A percentile compares a stretch with the other conserved stretches of the same genome.
Conservation (phyloP, 129 eudicot genomes). For the Chrysanthemum makinoi region DNA sequence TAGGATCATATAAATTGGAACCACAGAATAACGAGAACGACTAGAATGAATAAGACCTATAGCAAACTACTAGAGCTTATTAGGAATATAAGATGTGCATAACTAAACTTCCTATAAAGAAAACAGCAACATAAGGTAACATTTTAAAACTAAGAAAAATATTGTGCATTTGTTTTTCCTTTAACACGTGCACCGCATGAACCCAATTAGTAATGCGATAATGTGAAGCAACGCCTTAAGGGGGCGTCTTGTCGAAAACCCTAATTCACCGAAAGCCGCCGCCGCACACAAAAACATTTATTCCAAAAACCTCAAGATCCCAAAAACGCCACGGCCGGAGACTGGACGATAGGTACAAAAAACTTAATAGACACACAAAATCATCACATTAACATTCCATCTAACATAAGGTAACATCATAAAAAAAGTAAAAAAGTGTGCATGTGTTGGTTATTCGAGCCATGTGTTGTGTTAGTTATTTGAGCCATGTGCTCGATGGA, state of each 20-base stretch:
- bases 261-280: background rate
- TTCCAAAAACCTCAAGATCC: constrained; percentile 21
- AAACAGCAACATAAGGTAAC: background rate
- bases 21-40: too few relatives aligned
- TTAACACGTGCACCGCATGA: background rate
- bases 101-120: constrained; percentile 9
- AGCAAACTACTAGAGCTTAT: constrained; percentile 17
- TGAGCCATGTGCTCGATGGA: too few relatives aligned
- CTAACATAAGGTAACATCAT: too few relatives aligned
- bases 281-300: background rate
- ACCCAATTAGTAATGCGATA: background rate
- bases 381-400: too few relatives aligned
- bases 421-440: too few relatives aligned
- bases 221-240: background rate
- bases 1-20: too few relatives aligned
- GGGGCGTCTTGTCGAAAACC: background rate
- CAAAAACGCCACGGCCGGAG: background rate
- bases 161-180: background rate
- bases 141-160: background rate
- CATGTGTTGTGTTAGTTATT: too few relatives aligned
- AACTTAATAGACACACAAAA: too few relatives aligned
- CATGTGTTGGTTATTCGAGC: too few relatives aligned
- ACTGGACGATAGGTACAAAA: background rate
- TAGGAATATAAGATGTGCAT: constrained; percentile 17
- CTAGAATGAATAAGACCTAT: background rate